phyloP scores from a whole-genome alignment of 2,329 filamentous ascomycete genomes.

The Fusarium phyllophilum region DNA sequence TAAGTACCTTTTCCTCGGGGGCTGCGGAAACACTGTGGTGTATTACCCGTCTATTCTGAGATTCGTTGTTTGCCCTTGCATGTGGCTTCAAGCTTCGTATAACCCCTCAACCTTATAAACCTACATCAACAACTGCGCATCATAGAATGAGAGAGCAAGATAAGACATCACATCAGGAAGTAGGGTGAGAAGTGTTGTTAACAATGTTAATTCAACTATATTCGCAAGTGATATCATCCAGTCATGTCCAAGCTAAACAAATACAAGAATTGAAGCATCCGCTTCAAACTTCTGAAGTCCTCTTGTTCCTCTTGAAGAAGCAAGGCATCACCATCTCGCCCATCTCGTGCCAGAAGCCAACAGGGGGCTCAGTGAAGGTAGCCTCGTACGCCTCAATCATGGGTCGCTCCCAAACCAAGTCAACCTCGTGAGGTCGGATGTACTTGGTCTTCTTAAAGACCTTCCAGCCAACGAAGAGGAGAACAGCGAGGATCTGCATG shows the following conservation, averaged over 20 bases:
- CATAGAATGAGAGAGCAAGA: background rate
- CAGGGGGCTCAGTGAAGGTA: slow-evolving; percentile 58
- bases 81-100: background rate
- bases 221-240: slow-evolving; percentile 12
- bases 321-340: slow-evolving; percentile 53
- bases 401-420: slow-evolving; percentile 68
- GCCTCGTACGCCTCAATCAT: slow-evolving; percentile 67
- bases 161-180: background rate
- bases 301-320: slow-evolving; percentile 46
- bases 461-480: slow-evolving; percentile 70
- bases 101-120: no score
- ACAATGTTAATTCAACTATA: slow-evolving; percentile 1
- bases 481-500: slow-evolving; percentile 63
- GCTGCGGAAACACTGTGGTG: fast-evolving
- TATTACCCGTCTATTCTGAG: fast-evolving
- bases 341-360: slow-evolving; percentile 65
- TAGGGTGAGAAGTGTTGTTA: background rate
- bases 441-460: slow-evolving; percentile 66
- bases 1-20: background rate
- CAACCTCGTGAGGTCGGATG: slow-evolving; percentile 62
- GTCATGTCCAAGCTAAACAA: background rate
- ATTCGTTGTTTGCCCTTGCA: fast-evolving
- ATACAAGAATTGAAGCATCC: background rate
- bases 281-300: slow-evolving; percentile 8
- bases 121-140: background rate